Conservation (phyloP, 2,329 filamentous ascomycete genomes). For the Penicillium rolfsii region DNA sequence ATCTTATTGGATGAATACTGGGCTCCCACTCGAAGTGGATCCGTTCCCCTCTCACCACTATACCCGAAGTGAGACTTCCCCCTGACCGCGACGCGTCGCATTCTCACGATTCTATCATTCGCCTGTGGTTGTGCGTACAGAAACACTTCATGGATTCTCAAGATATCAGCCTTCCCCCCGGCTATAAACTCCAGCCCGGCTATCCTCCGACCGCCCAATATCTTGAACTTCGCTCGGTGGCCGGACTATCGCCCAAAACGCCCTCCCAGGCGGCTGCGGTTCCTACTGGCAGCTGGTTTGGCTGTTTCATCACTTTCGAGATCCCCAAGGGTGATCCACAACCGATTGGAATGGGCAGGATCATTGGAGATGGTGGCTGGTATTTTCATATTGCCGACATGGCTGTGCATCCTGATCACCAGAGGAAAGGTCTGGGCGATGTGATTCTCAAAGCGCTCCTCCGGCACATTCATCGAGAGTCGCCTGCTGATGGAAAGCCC, state of each 20-base stretch:
- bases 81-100: not conserved
- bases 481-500: not conserved
- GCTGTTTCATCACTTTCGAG: not conserved
- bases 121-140: no score
- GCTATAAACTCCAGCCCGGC: conserved; percentile 43
- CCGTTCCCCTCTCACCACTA: not conserved
- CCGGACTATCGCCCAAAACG: conserved; percentile 45
- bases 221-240: conserved; percentile 41
- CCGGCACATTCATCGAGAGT: not conserved
- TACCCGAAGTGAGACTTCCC: not conserved
- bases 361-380: conserved; percentile 57
- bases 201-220: conserved; percentile 44
- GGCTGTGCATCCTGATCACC: conserved; percentile 54
- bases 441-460: conserved; percentile 44
- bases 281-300: conserved; percentile 36
- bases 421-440: conserved; percentile 53
- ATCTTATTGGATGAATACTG: not conserved
- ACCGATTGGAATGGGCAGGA: conserved; percentile 54
- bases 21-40: not conserved
- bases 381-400: conserved; percentile 58
- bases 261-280: conserved; percentile 40
- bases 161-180: conserved; percentile 31
- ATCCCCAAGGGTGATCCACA: conserved; percentile 3
- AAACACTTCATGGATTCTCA: not conserved
- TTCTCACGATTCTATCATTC: not conserved